A percentile compares a stretch with the other conserved stretches of the same genome.
These are phyloP conservation scores for Aethionema arabicum DNA, from an alignment of 345 rosid species.

Conservation along the genomic window DNA sequence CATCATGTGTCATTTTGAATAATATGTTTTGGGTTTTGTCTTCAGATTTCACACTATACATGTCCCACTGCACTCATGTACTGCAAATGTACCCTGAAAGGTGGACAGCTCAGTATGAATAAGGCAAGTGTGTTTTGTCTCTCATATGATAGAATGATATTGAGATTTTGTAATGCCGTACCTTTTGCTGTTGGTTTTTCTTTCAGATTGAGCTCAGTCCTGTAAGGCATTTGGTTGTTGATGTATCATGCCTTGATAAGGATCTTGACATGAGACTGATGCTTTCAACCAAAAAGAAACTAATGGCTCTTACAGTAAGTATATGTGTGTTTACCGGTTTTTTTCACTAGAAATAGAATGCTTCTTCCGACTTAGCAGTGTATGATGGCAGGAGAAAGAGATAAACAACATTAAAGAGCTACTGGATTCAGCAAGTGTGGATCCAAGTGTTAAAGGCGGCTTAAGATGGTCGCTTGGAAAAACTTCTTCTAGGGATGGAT, in stretches of 20 bases:
- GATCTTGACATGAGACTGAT: slow-evolving; percentile 62
- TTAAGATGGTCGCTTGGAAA: slow-evolving; percentile 61
- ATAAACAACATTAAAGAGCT: slow-evolving; percentile 42
- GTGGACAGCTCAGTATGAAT: slow-evolving; percentile 42
- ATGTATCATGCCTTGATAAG: slow-evolving; percentile 57
- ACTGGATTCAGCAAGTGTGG: slow-evolving; percentile 54
- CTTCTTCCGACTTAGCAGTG: neutral
- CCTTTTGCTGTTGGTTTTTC: neutral
- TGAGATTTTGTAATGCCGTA: too few species aligned
- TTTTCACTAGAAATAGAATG: neutral
- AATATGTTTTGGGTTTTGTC: neutral
- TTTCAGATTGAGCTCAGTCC: slow-evolving; percentile 48
- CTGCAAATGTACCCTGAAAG: slow-evolving; percentile 55
- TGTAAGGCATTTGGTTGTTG: slow-evolving; percentile 50
- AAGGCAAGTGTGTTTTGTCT: slow-evolving; percentile 43
- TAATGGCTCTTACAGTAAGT: slow-evolving; percentile 45
- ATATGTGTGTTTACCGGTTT: neutral
- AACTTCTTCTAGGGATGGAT: slow-evolving; percentile 45
- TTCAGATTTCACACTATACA: slow-evolving; percentile 44
- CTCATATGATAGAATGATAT: neutral
- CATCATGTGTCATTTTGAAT: slow-evolving; percentile 1
- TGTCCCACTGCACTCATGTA: slow-evolving; percentile 34
- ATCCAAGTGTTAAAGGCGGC: slow-evolving; percentile 66
- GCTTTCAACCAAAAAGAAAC: slow-evolving; percentile 45
- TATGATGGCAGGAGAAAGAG: slow-evolving; percentile 56